Percentiles rank a stretch among this genome's conserved stretches.
phyloP scores from a whole-genome alignment of 176 grass and related monocot species.

The Musa troglodytarum region DNA sequence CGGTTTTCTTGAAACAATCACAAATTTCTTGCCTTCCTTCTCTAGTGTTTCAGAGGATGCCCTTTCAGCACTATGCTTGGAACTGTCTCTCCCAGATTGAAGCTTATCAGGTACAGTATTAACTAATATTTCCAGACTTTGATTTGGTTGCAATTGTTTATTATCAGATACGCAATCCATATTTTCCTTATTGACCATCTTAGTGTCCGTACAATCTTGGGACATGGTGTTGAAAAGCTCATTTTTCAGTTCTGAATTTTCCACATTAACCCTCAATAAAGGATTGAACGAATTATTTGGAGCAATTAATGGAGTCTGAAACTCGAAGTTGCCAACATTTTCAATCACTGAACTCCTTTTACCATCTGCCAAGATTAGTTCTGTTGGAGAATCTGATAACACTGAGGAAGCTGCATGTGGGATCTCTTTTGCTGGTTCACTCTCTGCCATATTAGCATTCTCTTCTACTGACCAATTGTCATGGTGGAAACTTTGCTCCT shows the following conservation, averaged over 20 bases:
- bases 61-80: slow-evolving; percentile 16
- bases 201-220: slow-evolving; percentile 14
- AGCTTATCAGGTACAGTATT: slow-evolving; percentile 25
- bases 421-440: slow-evolving; percentile 21
- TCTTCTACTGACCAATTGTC: slow-evolving; percentile 12
- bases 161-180: not conserved
- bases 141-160: slow-evolving; percentile 17
- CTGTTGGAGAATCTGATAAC: slow-evolving; percentile 24
- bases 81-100: slow-evolving; percentile 26
- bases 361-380: not conserved
- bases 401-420: slow-evolving; percentile 17
- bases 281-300: slow-evolving; percentile 22
- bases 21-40: slow-evolving; percentile 40
- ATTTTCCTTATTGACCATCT: slow-evolving; percentile 27
- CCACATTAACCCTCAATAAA: slow-evolving; percentile 25
- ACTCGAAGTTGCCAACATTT: slow-evolving; percentile 10
- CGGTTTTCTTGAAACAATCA: slow-evolving; percentile 28
- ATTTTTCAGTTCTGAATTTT: slow-evolving; percentile 37
- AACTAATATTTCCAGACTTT: not conserved
- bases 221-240: slow-evolving; percentile 9
- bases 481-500: not conserved
- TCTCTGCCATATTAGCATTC: slow-evolving; percentile 27
- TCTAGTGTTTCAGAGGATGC: slow-evolving; percentile 31
- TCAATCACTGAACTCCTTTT: not conserved
- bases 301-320: slow-evolving; percentile 21